Conservation (phyloP, 2,329 filamentous ascomycete species). For the Remersonia thermophila region DNA sequence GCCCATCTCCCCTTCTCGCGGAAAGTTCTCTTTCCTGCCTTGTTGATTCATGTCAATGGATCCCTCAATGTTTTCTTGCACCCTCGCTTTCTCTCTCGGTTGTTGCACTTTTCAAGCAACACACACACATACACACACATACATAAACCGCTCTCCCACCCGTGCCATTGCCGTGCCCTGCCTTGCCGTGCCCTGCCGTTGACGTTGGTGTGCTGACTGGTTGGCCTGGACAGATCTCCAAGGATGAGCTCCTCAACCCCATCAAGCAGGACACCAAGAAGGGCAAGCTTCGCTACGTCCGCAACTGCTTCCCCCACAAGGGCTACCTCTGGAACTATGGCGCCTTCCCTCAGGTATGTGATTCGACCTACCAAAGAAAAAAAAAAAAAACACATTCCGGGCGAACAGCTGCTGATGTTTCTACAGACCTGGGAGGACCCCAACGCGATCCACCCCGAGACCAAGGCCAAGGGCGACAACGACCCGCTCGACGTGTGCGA, state of each 20-base stretch:
- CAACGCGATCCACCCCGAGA: constrained; percentile 90
- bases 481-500: constrained; percentile 99
- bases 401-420: constrained; percentile 2
- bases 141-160: no score
- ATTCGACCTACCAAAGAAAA: not conserved
- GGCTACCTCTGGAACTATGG: constrained; percentile 99
- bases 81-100: no score
- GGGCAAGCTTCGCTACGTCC: constrained; percentile 97
- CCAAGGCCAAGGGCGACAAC: constrained; percentile 99
- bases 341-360: constrained; percentile 63
- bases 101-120: no score
- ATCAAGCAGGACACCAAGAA: constrained; percentile 99
- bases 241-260: constrained; percentile 95
- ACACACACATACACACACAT: no score
- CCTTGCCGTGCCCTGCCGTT: no score
- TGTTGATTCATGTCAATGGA: not conserved
- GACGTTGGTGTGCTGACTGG: no score
- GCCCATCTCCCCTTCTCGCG: not conserved
- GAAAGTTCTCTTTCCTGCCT: no score
- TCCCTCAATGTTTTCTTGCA: no score
- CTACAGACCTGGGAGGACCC: constrained; percentile 95
- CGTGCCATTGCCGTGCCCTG: no score
- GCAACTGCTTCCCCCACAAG: constrained; percentile 99
- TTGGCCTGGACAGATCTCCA: constrained; percentile 69
- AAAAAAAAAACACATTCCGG: not conserved